Base-by-base conservation (phyloP, 2,329 filamentous ascomycete genomes). In the Sarocladiaceae sp. region DNA sequence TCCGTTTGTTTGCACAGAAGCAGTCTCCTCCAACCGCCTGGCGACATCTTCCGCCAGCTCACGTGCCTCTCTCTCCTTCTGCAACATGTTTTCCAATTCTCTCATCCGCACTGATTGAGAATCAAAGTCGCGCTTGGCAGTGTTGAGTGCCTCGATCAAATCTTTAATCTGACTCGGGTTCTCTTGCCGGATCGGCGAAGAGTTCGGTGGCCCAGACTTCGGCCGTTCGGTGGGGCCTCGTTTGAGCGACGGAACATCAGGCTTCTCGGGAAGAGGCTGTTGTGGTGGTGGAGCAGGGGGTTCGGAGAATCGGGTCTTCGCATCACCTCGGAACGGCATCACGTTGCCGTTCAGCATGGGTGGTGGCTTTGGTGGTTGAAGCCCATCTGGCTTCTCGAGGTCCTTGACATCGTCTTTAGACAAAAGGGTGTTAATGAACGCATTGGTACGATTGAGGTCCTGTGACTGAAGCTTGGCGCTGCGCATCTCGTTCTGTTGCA, bases 211-310 rank as follows among this genome's bases (percentile, higher is more conserved):
- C 28, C 72, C 68, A 1, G 77, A 72, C 64, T 86, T 89, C 8
- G 86, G 79, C 53, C 87, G 83, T 58, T 96, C 90, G 0, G 88
- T 92, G 23, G 88, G 84, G 4, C 78, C 79, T 52, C 91, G 82
- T 64, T 89, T 91, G 26, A 96, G 69, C 1, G 89, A 82, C 0
- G 85, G 82, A 0, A 79, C 82, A 67, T 96, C 90, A 0, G 93
- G 93, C 66, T 97, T 97, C 65, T 97, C 92, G 1, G 93, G 93
- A 5, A 97, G 75, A 13, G 93, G 93, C 60, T 96, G 92, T 60
- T 96, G 91, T 25, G 93, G 93, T 23, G 93, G 93, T 7, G 93
- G 93, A 20, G 92, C 93, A 3, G 93, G 93, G 49, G 93, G 93
- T 53, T 97, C 92, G 1, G 90, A 94, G 66, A 97, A 97, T 50